Evolutionary conservation across 306 rosid genomes (phyloP).

Genomic region (Prunus fruticosa): DNA sequence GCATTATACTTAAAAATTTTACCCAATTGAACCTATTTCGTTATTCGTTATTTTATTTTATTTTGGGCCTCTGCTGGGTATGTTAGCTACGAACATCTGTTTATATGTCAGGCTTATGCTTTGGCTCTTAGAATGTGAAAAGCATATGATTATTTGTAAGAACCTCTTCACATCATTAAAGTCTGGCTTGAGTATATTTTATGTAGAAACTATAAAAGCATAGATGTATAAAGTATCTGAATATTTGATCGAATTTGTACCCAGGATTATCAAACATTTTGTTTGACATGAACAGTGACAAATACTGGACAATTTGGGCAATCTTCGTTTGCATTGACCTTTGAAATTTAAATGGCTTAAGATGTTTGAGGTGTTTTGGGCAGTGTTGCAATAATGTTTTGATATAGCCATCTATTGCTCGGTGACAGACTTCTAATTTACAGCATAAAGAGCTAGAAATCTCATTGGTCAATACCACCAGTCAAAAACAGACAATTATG

Average conservation of each 20-base stretch:
- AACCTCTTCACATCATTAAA: neutral
- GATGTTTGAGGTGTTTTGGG: no score
- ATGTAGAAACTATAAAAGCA: neutral
- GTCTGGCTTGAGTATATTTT: neutral
- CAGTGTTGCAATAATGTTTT: no score
- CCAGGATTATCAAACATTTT: no score
- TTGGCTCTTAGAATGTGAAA: constrained; percentile 42
- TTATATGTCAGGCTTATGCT: constrained; percentile 24
- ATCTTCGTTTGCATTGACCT: no score
- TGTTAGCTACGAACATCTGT: constrained; percentile 9
- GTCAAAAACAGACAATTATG: neutral
- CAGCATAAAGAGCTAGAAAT: constrained; percentile 7
- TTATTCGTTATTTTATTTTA: constrained; percentile 7
- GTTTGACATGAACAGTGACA: no score
- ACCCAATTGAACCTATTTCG: constrained; percentile 29
- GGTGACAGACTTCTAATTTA: neutral
- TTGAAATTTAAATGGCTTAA: no score
- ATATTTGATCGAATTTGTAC: neutral
- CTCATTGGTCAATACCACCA: neutral
- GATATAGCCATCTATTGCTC: no score
- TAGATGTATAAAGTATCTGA: neutral
- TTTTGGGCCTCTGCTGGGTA: neutral
- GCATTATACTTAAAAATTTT: constrained; percentile 42
- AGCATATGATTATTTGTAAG: constrained; percentile 18
- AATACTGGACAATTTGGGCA: no score